Conservation (phyloP, 148 eudicot genomes). For the Rhododendron henanense region DNA sequence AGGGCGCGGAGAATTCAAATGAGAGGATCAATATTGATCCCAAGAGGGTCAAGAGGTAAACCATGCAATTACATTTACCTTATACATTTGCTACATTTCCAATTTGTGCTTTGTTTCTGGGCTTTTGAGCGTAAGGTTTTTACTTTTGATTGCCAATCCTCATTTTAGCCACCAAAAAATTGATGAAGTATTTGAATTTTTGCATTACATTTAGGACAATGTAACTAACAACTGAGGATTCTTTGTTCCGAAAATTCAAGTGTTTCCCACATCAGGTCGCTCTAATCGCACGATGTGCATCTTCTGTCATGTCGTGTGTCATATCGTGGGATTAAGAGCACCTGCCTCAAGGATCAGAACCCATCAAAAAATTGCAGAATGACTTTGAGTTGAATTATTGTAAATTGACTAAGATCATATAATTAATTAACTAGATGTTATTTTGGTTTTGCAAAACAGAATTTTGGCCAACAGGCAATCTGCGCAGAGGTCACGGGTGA, state of each 20-base stretch:
- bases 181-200: background rate
- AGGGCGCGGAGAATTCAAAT: slow-evolving; percentile 9
- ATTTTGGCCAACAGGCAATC: slow-evolving; percentile 88
- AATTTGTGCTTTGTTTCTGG: background rate
- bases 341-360: background rate
- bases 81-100: background rate
- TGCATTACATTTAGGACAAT: background rate
- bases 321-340: background rate
- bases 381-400: background rate
- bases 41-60: slow-evolving; percentile 74
- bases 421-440: no score
- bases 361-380: background rate
- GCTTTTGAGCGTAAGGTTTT: background rate
- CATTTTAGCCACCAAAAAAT: background rate
- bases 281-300: background rate
- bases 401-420: background rate
- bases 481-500: slow-evolving; percentile 82
- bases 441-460: slow-evolving; percentile 21
- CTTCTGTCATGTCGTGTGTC: no score
- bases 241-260: no score
- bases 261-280: no score
- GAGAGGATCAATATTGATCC: slow-evolving; percentile 54
- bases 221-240: background rate
- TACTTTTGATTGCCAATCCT: background rate
- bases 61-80: background rate